These are phyloP conservation scores for Hawksworthiomyces lignivorus DNA, from an alignment of 2,329 filamentous ascomycete species.

Conservation along the genomic window DNA sequence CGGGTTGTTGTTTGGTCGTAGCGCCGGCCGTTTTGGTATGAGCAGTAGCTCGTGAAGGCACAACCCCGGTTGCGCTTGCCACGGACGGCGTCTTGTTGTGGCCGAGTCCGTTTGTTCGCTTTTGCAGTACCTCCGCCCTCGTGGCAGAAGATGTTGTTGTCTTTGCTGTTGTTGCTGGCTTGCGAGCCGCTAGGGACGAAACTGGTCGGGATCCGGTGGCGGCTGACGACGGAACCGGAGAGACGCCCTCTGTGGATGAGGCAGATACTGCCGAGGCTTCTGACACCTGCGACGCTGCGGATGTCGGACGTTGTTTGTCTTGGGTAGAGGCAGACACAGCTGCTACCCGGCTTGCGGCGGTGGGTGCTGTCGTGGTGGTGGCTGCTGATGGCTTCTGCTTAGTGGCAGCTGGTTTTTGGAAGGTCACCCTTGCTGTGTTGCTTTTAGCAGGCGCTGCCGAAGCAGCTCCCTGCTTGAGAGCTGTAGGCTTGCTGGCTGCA, in stretches of 20 bases:
- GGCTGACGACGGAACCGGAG: neutral
- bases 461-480: neutral
- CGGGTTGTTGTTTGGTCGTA: too few species aligned
- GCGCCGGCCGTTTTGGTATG: too few species aligned
- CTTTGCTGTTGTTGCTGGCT: neutral
- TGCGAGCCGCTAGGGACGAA: neutral
- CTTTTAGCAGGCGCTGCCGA: neutral
- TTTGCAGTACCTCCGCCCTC: too few species aligned
- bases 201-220: neutral
- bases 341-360: neutral
- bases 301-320: conserved; percentile 13
- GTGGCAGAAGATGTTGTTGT: too few species aligned
- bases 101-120: too few species aligned
- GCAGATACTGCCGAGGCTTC: neutral
- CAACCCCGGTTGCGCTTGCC: too few species aligned
- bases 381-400: neutral
- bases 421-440: neutral
- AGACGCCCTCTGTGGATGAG: neutral
- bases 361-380: neutral
- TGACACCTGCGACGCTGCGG: conserved; percentile 11
- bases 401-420: neutral
- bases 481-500: neutral
- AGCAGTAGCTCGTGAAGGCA: too few species aligned
- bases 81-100: too few species aligned
- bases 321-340: conserved; percentile 16